These are phyloP conservation scores for Candida vaughaniae DNA, from an alignment of 805 yeast species.

Conservation along the genomic window DNA sequence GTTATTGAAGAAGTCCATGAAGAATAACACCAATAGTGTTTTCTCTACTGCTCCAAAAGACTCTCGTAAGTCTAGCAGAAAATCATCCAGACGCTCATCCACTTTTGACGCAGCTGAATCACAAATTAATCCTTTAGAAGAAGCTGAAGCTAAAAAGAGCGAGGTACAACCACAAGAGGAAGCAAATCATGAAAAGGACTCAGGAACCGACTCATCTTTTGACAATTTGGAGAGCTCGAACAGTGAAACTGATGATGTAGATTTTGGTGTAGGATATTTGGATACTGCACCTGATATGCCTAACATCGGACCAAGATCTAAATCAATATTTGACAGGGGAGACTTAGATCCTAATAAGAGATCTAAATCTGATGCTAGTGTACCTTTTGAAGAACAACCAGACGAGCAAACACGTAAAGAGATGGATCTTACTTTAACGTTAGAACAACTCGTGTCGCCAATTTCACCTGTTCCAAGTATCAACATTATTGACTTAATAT, in stretches of 20 bases:
- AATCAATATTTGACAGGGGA: conserved; percentile 37
- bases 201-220: conserved; percentile 18
- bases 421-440: conserved; percentile 32
- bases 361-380: conserved; percentile 19
- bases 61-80: conserved; percentile 4
- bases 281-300: conserved; percentile 21
- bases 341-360: conserved; percentile 11
- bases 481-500: conserved; percentile 54
- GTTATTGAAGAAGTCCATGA: conserved; percentile 48
- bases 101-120: conserved; percentile 6
- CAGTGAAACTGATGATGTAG: conserved; percentile 22
- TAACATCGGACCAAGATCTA: conserved; percentile 29
- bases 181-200: conserved; percentile 1
- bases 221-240: conserved; percentile 22
- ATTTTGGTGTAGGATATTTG: conserved; percentile 28
- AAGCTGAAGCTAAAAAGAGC: background rate
- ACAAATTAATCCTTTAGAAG: no score
- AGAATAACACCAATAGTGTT: conserved; percentile 22
- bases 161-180: background rate
- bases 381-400: conserved; percentile 7
- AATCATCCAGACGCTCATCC: conserved; percentile 11
- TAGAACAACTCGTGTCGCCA: conserved; percentile 58
- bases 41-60: background rate
- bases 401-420: conserved; percentile 18
- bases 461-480: conserved; percentile 56